Conservation (phyloP, 1,284 basidiomycete species). For the Coniophora puteana region DNA sequence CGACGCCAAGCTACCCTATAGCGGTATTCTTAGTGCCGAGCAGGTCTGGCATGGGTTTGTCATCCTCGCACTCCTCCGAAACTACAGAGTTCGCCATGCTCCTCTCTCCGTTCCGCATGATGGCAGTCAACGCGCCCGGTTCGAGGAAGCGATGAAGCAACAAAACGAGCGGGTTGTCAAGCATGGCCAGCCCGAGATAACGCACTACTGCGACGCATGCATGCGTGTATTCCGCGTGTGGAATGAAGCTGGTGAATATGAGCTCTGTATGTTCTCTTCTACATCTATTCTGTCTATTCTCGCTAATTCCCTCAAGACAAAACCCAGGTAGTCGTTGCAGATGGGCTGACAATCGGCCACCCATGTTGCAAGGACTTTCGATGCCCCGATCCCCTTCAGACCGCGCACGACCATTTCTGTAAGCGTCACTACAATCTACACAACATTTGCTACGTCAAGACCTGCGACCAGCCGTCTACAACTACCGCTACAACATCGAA, state of each 20-base stretch:
- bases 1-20: too few relatives aligned
- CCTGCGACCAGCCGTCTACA: too few relatives aligned
- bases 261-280: neutral
- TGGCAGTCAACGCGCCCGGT: neutral
- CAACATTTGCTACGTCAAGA: too few relatives aligned
- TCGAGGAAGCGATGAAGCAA: neutral
- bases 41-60: neutral
- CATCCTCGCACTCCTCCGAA: neutral
- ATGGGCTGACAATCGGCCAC: constrained; percentile 29
- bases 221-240: neutral
- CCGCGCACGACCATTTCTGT: constrained; percentile 18
- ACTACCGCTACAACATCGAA: too few relatives aligned
- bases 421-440: too few relatives aligned
- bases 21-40: too few relatives aligned
- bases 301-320: neutral
- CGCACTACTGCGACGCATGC: neutral
- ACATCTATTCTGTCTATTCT: neutral
- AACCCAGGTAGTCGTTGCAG: constrained; percentile 19
- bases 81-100: neutral
- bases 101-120: neutral
- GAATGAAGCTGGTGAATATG: neutral
- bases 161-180: neutral
- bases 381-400: constrained; percentile 15
- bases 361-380: constrained; percentile 26
- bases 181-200: neutral